These are phyloP conservation scores for Sphaerosporella brunnea DNA, from an alignment of 495 filamentous ascomycete genomes.

Conservation along the genomic window DNA sequence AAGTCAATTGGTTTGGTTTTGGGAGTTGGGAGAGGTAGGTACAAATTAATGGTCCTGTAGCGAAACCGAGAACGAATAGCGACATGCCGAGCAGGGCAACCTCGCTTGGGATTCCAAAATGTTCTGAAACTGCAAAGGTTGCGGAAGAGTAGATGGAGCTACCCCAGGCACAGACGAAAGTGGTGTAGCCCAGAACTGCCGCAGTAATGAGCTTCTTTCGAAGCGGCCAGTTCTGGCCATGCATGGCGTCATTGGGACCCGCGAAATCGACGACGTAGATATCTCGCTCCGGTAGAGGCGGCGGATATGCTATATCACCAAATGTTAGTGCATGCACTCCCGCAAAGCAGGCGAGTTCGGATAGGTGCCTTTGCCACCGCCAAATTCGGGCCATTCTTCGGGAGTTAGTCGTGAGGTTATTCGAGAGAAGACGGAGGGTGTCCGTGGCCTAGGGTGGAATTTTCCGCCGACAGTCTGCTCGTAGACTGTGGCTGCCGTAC, in stretches of 20 bases:
- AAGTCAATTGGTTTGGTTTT: too few species aligned
- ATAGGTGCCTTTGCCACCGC: constrained; percentile 2
- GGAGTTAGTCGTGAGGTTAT: neutral
- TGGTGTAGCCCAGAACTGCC: constrained; percentile 62
- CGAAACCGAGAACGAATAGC: constrained; percentile 56
- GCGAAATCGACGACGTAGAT: constrained; percentile 81
- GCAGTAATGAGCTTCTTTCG: constrained; percentile 56
- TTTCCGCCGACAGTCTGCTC: constrained; percentile 8
- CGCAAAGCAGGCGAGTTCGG: neutral
- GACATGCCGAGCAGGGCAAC: constrained; percentile 49
- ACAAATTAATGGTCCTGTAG: constrained; percentile 42
- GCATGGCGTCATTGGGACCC: constrained; percentile 57
- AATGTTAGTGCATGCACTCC: neutral
- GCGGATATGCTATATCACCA: constrained; percentile 49
- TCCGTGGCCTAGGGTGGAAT: neutral
- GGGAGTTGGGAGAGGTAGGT: neutral
- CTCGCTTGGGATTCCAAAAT: constrained; percentile 40
- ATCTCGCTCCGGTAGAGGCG: constrained; percentile 50
- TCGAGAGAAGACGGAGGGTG: neutral
- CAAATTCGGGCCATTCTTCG: constrained; percentile 31
- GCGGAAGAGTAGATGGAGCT: constrained; percentile 53
- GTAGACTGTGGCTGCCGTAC: constrained; percentile 11
- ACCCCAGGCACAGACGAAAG: constrained; percentile 55
- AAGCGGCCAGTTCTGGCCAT: constrained; percentile 70
- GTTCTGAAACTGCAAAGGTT: constrained; percentile 33